These are phyloP conservation scores for Coniochaeta sp. DNA, from an alignment of 2,329 filamentous ascomycete genomes.

Conservation along the genomic window DNA sequence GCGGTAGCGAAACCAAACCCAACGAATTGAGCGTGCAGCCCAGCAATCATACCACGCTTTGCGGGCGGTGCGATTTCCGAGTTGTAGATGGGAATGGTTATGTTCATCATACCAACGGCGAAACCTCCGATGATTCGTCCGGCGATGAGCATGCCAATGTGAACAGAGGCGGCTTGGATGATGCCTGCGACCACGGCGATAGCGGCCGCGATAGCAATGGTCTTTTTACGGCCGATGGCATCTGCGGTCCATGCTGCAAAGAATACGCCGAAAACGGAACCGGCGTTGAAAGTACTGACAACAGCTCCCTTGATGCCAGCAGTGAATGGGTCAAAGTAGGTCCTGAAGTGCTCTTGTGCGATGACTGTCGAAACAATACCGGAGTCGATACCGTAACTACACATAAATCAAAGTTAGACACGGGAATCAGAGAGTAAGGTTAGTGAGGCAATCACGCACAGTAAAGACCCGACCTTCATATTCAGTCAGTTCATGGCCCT, in stretches of 20 bases:
- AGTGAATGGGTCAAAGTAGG: constrained; percentile 4
- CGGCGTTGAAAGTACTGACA: constrained; percentile 2
- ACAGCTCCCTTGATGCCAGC: constrained; percentile 4
- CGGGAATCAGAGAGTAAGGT: background rate
- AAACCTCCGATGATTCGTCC: constrained; percentile 32
- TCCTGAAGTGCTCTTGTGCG: constrained; percentile 1
- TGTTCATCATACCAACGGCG: constrained; percentile 24
- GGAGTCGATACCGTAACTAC: constrained; percentile 3
- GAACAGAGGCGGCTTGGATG: constrained; percentile 8
- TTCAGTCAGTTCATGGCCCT: background rate
- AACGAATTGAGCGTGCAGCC: constrained; percentile 1
- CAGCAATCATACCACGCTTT: background rate
- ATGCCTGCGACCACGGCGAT: constrained; percentile 1
- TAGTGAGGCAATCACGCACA: background rate
- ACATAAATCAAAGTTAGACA: background rate
- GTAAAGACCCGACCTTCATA: background rate
- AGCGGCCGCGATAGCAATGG: background rate
- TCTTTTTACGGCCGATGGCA: constrained; percentile 3
- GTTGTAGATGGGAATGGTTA: constrained; percentile 9
- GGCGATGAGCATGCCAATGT: constrained; percentile 12
- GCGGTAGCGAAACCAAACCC: constrained; percentile 19
- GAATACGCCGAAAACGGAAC: constrained; percentile 6
- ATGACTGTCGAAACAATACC: constrained; percentile 5
- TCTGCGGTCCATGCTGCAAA: background rate
- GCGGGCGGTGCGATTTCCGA: constrained; percentile 27